phyloP scores from a whole-genome alignment of 805 yeast species.

The Cyberlindnera nakhonratchasimensis region DNA sequence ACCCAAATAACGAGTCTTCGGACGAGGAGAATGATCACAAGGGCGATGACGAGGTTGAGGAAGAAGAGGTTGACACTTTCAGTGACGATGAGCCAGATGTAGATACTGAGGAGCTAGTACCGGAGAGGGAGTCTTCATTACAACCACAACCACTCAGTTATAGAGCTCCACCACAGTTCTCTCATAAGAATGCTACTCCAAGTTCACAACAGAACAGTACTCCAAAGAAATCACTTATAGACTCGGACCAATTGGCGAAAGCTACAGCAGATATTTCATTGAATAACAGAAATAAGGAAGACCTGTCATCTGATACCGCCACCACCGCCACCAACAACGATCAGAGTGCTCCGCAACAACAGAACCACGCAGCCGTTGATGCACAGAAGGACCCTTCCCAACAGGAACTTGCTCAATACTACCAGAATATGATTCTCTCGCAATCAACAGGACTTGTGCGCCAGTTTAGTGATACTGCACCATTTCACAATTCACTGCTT shows the following conservation, averaged over 20 bases:
- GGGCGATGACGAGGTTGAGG: slow-evolving; percentile 16
- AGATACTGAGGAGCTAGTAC: slow-evolving; percentile 4
- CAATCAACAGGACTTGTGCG: slow-evolving; percentile 52
- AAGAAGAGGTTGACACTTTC: slow-evolving; percentile 28
- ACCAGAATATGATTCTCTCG: slow-evolving; percentile 44
- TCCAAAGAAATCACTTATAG: slow-evolving; percentile 14
- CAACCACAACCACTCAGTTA: slow-evolving; percentile 17
- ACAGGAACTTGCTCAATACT: slow-evolving; percentile 29
- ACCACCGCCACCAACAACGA: too few relatives aligned
- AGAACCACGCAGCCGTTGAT: neutral
- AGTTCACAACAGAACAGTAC: slow-evolving; percentile 1
- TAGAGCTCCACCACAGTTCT: slow-evolving; percentile 25
- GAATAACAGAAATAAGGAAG: neutral
- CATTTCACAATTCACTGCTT: slow-evolving; percentile 26
- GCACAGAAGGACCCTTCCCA: slow-evolving; percentile 6
- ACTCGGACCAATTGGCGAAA: slow-evolving; percentile 10
- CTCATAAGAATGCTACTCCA: slow-evolving; percentile 17
- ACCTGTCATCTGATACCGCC: neutral
- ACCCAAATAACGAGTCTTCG: slow-evolving; percentile 14
- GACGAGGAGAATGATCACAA: slow-evolving; percentile 13
- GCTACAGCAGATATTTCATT: neutral
- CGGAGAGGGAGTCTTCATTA: neutral
- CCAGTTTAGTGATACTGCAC: slow-evolving; percentile 33
- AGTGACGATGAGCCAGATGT: slow-evolving; percentile 20
- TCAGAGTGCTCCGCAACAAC: neutral